phyloP scores from a whole-genome alignment of 345 rosid species.

The Toxicodendron radicans region DNA sequence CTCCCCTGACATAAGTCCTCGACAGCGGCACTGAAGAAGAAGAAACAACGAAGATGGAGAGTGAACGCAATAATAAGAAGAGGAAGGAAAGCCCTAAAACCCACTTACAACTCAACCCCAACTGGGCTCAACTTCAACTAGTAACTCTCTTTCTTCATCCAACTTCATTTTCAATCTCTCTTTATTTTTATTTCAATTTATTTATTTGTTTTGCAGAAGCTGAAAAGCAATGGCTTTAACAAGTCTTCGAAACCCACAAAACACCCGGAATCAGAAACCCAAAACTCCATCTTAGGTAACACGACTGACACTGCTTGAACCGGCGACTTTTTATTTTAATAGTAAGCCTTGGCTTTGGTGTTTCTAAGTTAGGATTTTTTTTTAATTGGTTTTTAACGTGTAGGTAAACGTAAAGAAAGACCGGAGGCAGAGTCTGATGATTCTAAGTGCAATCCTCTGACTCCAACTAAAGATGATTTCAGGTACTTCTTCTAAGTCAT shows the following conservation, averaged over 20 bases:
- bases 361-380: neutral
- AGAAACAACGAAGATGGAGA: neutral
- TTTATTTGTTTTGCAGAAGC: constrained; percentile 10
- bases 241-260: constrained; percentile 11
- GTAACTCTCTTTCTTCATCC: constrained; percentile 3
- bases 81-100: constrained; percentile 13
- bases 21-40: neutral
- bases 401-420: constrained; percentile 90
- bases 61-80: constrained; percentile 1
- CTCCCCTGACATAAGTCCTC: too few species aligned
- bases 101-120: constrained; percentile 14
- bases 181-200: neutral
- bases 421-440: constrained; percentile 40
- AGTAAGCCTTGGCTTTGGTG: constrained; percentile 1
- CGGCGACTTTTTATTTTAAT: neutral
- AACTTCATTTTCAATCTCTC: neutral
- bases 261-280: neutral
- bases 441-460: constrained; percentile 50
- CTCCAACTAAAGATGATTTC: constrained; percentile 64
- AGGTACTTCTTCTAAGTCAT: constrained; percentile 47
- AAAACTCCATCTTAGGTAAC: constrained; percentile 17
- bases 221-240: constrained; percentile 17
- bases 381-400: constrained; percentile 1
- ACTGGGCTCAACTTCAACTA: constrained; percentile 23
- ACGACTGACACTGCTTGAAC: neutral